Evolutionary conservation across 345 rosid species (phyloP), one percentile per base, ranked within the genome.

Genomic region (Turritis glabra): DNA sequence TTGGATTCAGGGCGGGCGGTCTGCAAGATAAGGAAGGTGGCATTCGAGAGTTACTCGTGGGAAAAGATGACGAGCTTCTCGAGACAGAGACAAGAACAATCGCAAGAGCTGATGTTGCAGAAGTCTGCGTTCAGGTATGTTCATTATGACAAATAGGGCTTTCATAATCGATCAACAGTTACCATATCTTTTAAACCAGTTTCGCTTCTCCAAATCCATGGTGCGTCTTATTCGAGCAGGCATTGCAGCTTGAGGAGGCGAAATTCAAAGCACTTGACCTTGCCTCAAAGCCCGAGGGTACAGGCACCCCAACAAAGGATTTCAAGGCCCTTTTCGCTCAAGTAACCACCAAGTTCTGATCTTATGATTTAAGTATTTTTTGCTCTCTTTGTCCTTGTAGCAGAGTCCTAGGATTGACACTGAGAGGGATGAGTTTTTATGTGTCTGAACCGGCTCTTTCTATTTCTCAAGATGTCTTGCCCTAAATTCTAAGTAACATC

Each of bases 21-120:
- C 83, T 95, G 81, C 97, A 86, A 79, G 99, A 95, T 57, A 92
- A 79, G 68, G 97, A 89, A 19, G 99, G 97, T 37, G 97, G 97
- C 59, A 56, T 90, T 18, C 83, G 96, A 30, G 97, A 95, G 74
- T 64, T 95, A 70, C 76, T 95, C 22, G 82, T 95, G 3, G 97
- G 97, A 26, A 90, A 95, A 81, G 86, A 95, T 27, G 97, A 95
- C 25, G 99, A 89, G 84, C 95, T 95, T 82, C 93, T 92, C n/a
- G 84, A 90, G 86, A 92, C 97, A 9, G 92, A 87, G 2, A 87
- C 90, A 56, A 90, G 80, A 78, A 74, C 90, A 37, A 90, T 95
- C 15, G 80, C 91, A 10, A 83, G 99, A 67, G 82, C 79, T 53
- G 99, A 95, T 79, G 97, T 92, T 29, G 97, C 99, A 5, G 94